Evolutionary conservation across 345 rosid species (phyloP), one percentile per base, ranked within the genome.

Genomic region (Salix purpurea): DNA sequence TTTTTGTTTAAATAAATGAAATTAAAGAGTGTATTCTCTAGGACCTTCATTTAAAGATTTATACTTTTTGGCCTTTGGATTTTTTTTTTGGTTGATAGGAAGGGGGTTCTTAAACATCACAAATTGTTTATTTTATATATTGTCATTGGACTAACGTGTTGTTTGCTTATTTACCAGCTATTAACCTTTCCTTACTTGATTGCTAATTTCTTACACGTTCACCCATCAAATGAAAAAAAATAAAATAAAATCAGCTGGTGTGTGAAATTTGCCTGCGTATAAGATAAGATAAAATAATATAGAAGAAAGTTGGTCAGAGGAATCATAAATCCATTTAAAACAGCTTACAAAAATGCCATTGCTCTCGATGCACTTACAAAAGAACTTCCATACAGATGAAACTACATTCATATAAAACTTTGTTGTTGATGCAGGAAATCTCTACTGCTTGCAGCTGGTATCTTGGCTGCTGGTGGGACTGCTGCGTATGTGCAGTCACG

Each of bases 391-490:
- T 23, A 58, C 14, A 26, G 23, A 58, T 23, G 64, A 58, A 58
- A 11, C 64, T 58, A 0, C 28, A 23, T 58, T 58, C 15, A n/a
- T n/a, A 19, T 70, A 24, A 10, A 40, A 37, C 79, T 19, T 74
- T 77, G 70, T 69, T 39, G 32, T 65, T 54, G 52, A 34, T 36
- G 26, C 88, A 96, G 99, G 89, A 96, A 92, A 86, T 72, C 86
- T 68, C 85, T 94, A 70, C 82, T 96, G 78, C 88, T 93, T 83
- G 94, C 97, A 48, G 82, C 95, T 60, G 94, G 99, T 74, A 78
- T 94, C 66, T 79, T 92, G 65, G 94, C 88, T 72, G 97, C 94
- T 70, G 97, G 97, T 77, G 97, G 98, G 73, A 86, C 98, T 58
- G 91, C 97, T 74, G 90, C 88, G 39, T 94, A 88, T 73, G n/a